phyloP scores from a whole-genome alignment of 179 eudicot species.

The Kewa caespitosa region DNA sequence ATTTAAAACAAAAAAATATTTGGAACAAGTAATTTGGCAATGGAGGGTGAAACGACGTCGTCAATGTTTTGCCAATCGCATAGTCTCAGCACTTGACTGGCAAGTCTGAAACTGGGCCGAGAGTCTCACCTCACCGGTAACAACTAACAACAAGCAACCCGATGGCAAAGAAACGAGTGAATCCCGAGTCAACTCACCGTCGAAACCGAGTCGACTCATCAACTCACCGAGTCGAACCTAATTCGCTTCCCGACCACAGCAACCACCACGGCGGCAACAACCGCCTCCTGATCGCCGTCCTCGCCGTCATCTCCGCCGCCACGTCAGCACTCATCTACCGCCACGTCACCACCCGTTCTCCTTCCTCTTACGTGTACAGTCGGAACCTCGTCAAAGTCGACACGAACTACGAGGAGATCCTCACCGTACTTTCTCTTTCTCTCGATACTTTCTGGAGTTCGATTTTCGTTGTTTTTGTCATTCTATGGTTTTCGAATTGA shows the following conservation, averaged over 20 bases:
- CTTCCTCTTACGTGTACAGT: constrained; percentile 28
- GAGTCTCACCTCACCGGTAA: not conserved
- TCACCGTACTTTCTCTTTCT: constrained; percentile 38
- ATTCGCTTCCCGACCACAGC: not conserved
- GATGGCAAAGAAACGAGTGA: constrained; percentile 29
- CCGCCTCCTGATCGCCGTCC: constrained; percentile 31
- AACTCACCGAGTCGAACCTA: constrained; percentile 4
- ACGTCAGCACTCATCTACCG: constrained; percentile 40
- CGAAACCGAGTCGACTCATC: constrained; percentile 27
- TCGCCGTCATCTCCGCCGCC: constrained; percentile 41
- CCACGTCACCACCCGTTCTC: not conserved
- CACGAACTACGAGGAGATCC: constrained; percentile 47
- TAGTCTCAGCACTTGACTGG: no score
- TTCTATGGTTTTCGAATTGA: not conserved
- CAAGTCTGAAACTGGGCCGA: not conserved
- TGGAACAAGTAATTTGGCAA: no score
- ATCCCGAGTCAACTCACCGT: constrained; percentile 30
- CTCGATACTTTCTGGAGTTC: not conserved
- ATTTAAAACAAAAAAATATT: no score
- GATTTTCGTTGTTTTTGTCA: not conserved
- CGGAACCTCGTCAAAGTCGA: constrained; percentile 51
- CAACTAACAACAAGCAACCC: no score
- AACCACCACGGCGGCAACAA: constrained; percentile 5
- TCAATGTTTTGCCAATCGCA: no score
- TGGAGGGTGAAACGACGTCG: no score